Evolutionary conservation across 2,329 filamentous ascomycete genomes (phyloP).

Genomic region (Xylariomycetidae sp.): DNA sequence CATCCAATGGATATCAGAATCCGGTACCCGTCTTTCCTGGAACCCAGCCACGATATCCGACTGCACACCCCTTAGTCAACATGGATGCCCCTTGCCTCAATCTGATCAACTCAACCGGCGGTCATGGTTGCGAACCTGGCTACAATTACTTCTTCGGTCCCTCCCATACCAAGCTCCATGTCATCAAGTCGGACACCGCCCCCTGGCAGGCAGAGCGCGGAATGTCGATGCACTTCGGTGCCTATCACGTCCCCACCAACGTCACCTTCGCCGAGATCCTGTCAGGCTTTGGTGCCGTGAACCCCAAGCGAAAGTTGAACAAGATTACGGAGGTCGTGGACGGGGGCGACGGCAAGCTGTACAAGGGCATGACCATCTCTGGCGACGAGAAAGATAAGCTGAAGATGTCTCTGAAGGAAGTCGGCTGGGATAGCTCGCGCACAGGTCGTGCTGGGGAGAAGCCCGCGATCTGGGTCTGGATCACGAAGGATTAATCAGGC

Average conservation of each 20-base stretch:
- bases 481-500: slow-evolving; percentile 50
- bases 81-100: slow-evolving; percentile 45
- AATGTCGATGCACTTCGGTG: slow-evolving; percentile 40
- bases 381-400: slow-evolving; percentile 46
- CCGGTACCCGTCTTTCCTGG: slow-evolving; percentile 20
- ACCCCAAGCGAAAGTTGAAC: slow-evolving; percentile 48
- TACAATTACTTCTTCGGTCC: slow-evolving; percentile 60
- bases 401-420: slow-evolving; percentile 45
- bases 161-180: slow-evolving; percentile 55
- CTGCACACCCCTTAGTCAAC: slow-evolving; percentile 38
- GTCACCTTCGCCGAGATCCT: slow-evolving; percentile 54
- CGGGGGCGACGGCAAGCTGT: slow-evolving; percentile 55
- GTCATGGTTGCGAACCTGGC: slow-evolving; percentile 54
- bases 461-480: slow-evolving; percentile 56
- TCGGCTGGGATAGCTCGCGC: slow-evolving; percentile 55
- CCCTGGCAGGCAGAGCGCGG: slow-evolving; percentile 49
- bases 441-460: slow-evolving; percentile 43
- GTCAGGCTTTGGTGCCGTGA: slow-evolving; percentile 52
- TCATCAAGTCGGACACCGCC: slow-evolving; percentile 45
- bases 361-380: slow-evolving; percentile 46
- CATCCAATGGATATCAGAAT: slow-evolving; percentile 13
- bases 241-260: slow-evolving; percentile 47
- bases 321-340: slow-evolving; percentile 51
- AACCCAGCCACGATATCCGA: slow-evolving; percentile 32
- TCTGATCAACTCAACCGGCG: slow-evolving; percentile 53